Conservation (phyloP, 768 basidiomycete genomes). For the Podaxis sp. region DNA sequence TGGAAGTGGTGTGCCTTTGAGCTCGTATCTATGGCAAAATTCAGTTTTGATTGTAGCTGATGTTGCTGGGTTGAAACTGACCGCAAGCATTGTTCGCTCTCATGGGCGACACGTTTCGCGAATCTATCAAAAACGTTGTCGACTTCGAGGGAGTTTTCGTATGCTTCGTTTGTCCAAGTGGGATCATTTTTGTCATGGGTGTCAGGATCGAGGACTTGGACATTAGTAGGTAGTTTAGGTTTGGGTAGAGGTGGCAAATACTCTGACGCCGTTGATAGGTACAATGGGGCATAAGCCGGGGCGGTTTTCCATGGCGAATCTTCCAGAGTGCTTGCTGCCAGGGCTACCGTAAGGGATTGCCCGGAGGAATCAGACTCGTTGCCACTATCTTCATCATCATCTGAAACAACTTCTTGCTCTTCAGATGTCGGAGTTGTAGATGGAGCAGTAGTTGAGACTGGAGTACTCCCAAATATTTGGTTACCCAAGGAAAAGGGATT, state of each 20-base stretch:
- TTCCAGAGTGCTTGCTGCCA: constrained; percentile 50
- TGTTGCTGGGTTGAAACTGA: constrained; percentile 32
- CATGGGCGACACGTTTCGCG: constrained; percentile 62
- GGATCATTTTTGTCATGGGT: constrained; percentile 44
- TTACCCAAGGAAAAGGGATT: constrained; percentile 56
- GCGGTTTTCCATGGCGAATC: constrained; percentile 68
- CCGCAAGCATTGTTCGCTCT: constrained; percentile 87
- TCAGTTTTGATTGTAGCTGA: not conserved
- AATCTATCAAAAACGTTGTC: constrained; percentile 90
- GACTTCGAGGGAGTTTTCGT: constrained; percentile 76
- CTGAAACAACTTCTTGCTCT: constrained; percentile 31
- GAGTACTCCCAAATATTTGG: constrained; percentile 57
- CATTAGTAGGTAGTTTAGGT: constrained; percentile 39
- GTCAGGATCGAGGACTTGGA: constrained; percentile 43
- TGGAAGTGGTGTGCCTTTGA: constrained; percentile 81
- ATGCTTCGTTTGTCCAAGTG: constrained; percentile 68
- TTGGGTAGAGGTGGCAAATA: constrained; percentile 63
- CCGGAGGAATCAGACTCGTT: constrained; percentile 29
- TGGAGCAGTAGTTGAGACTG: not conserved
- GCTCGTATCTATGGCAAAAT: constrained; percentile 65
- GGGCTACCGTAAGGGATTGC: constrained; percentile 52
- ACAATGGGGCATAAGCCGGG: constrained; percentile 65
- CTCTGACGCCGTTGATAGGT: constrained; percentile 74
- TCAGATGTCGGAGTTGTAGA: constrained; percentile 19
- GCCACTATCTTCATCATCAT: constrained; percentile 30